phyloP scores from a whole-genome alignment of 2,329 filamentous ascomycete species.

The Alternaria solani region DNA sequence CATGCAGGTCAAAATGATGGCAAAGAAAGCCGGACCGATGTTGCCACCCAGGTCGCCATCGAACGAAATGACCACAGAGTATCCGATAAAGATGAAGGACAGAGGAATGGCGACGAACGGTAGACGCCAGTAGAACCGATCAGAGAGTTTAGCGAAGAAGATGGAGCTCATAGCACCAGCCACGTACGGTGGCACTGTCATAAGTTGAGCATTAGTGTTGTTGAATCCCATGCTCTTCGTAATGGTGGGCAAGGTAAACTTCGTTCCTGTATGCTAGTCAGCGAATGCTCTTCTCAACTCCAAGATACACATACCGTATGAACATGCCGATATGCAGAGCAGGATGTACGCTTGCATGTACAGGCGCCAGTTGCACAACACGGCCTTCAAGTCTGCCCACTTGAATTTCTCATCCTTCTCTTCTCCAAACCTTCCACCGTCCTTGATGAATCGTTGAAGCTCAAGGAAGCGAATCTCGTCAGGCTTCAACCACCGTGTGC shows the following conservation, averaged over 20 bases:
- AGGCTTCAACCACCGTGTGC: slow-evolving; percentile 27
- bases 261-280: slow-evolving; percentile 1
- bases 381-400: slow-evolving; percentile 38
- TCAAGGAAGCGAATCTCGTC: slow-evolving; percentile 38
- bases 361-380: slow-evolving; percentile 36
- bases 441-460: slow-evolving; percentile 33
- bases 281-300: no score
- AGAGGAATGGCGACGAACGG: slow-evolving; percentile 42
- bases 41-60: slow-evolving; percentile 51
- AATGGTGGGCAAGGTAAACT: slow-evolving; percentile 31
- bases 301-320: slow-evolving; percentile 28
- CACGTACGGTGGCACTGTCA: slow-evolving; percentile 41
- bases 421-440: slow-evolving; percentile 27
- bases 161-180: slow-evolving; percentile 36
- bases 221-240: slow-evolving; percentile 41
- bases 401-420: slow-evolving; percentile 28
- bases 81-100: slow-evolving; percentile 44
- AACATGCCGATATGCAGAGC: slow-evolving; percentile 35
- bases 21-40: slow-evolving; percentile 56
- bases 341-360: slow-evolving; percentile 44
- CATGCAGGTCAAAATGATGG: slow-evolving; percentile 55
- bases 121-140: slow-evolving; percentile 30
- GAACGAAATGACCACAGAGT: slow-evolving; percentile 51
- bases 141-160: slow-evolving; percentile 32
- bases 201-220: slow-evolving; percentile 40